Evolutionary conservation across 305 asterid species (phyloP).

Genomic region (Andrographis paniculata): DNA sequence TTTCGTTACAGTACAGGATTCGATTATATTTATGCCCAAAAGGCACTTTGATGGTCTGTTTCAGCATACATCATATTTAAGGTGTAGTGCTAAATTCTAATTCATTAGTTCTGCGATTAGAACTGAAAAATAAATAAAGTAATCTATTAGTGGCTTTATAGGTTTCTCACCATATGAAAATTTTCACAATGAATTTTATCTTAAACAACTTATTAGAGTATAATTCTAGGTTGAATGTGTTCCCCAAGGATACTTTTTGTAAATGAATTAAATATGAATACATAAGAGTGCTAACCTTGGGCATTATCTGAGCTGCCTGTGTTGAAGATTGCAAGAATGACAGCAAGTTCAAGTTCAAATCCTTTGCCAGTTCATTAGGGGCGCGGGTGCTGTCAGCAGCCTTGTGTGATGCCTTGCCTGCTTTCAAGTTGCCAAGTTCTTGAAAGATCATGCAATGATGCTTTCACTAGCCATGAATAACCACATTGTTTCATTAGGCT

Average conservation of each 20-base stretch:
- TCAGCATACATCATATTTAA: no score
- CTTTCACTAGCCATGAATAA: constrained; percentile 70
- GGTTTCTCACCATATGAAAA: neutral
- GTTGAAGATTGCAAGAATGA: constrained; percentile 71
- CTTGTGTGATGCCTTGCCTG: constrained; percentile 89
- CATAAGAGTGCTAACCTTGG: constrained; percentile 49
- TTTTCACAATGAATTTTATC: no score
- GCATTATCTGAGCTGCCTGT: constrained; percentile 52
- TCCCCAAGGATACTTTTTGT: neutral
- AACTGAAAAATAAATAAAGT: no score
- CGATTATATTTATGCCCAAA: no score
- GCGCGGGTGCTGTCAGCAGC: constrained; percentile 57
- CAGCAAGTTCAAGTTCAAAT: constrained; percentile 56
- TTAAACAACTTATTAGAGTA: no score
- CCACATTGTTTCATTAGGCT: constrained; percentile 46
- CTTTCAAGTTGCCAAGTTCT: constrained; percentile 84
- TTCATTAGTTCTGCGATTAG: no score
- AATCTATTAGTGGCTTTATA: neutral
- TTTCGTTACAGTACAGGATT: no score
- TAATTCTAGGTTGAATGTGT: no score
- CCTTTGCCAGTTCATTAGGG: constrained; percentile 73
- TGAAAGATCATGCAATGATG: constrained; percentile 82
- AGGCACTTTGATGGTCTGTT: no score
- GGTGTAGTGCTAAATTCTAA: no score
- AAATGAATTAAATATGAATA: neutral